These are phyloP conservation scores for Nannochloropsis granulata DNA, from an alignment of 108 stramenopile genomes.

Conservation along the genomic window DNA sequence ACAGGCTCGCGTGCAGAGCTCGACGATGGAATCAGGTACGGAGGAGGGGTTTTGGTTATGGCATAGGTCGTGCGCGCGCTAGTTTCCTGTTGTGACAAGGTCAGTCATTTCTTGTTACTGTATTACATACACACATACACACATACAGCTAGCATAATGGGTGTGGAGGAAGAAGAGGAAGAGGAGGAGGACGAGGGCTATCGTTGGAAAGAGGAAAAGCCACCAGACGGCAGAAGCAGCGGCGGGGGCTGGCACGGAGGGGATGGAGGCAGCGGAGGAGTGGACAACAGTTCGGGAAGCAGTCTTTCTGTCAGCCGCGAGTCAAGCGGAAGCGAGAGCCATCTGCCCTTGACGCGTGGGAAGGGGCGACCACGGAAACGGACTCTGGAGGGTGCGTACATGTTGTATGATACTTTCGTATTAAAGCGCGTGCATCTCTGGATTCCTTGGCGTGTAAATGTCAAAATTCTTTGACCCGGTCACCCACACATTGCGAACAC, in stretches of 20 bases:
- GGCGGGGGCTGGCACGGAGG: neutral
- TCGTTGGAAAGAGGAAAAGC: neutral
- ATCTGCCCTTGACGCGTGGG: neutral
- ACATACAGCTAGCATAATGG: neutral
- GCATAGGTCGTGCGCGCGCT: neutral
- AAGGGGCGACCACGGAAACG: neutral
- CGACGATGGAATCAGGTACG: neutral
- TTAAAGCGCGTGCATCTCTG: neutral
- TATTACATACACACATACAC: neutral
- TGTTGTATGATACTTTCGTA: neutral
- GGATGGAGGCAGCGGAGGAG: neutral
- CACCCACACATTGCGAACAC: neutral
- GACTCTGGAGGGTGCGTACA: neutral
- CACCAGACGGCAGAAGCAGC: too few species aligned
- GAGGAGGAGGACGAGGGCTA: neutral
- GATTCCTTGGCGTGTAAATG: neutral
- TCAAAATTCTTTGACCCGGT: neutral
- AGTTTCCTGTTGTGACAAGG: neutral
- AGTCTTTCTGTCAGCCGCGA: neutral
- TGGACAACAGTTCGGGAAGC: neutral
- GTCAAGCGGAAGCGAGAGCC: neutral
- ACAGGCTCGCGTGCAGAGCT: neutral
- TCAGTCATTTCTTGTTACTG: neutral
- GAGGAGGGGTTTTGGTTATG: neutral
- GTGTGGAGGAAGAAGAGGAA: neutral